Conservation (phyloP, 257 asterid genomes). For the Scutellaria galericulata region DNA sequence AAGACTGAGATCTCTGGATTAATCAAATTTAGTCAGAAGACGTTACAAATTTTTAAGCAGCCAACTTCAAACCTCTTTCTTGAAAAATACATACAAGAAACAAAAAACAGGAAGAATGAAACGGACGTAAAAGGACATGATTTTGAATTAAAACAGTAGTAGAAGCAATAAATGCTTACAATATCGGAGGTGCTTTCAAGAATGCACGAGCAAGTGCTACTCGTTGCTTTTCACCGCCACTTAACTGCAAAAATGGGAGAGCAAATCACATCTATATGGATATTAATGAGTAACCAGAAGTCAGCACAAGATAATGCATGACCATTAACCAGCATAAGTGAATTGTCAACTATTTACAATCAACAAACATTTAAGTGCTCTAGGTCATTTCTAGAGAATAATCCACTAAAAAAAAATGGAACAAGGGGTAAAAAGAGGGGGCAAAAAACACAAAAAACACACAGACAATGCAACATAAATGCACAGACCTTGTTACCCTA, state of each 20-base stretch:
- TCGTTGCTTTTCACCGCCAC: slow-evolving; percentile 99
- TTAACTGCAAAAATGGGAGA: slow-evolving; percentile 67
- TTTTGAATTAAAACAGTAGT: slow-evolving; percentile 7
- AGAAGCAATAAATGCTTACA: slow-evolving; percentile 58
- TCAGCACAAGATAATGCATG: slow-evolving; percentile 7
- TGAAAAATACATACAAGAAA: slow-evolving; percentile 7
- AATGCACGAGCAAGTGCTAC: slow-evolving; percentile 98
- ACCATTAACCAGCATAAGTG: slow-evolving; percentile 23
- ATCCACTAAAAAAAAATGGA: not conserved
- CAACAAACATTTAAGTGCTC: not conserved
- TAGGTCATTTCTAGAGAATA: slow-evolving; percentile 16
- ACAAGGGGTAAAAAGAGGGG: not conserved
- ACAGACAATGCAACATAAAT: slow-evolving; percentile 21
- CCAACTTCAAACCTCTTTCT: not conserved
- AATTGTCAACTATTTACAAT: slow-evolving; percentile 13
- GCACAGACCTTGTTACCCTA: not conserved
- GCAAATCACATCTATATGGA: slow-evolving; percentile 22
- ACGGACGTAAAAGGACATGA: slow-evolving; percentile 10
- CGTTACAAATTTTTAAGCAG: not conserved
- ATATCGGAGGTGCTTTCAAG: slow-evolving; percentile 87
- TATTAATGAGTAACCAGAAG: slow-evolving; percentile 3
- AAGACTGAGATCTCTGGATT: slow-evolving; percentile 10
- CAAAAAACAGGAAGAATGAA: slow-evolving; percentile 17
- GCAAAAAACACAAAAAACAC: not conserved
- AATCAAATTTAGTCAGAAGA: slow-evolving; percentile 4